Percentiles rank a stretch among this genome's conserved stretches.
These are phyloP conservation scores for Talinum fruticosum DNA, from an alignment of 148 eudicot species.

Conservation along the genomic window DNA sequence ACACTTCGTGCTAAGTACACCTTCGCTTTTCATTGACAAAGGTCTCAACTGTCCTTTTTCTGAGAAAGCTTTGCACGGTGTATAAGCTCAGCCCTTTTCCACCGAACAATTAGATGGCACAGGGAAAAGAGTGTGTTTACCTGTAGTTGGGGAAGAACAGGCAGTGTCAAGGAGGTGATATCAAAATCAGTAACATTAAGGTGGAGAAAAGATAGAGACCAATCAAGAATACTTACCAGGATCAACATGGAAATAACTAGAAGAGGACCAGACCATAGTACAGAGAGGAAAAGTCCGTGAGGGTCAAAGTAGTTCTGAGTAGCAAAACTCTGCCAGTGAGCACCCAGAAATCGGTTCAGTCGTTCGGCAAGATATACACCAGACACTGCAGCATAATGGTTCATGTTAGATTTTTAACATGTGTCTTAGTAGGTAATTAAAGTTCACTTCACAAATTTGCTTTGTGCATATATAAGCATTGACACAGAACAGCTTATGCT, in stretches of 20 bases:
- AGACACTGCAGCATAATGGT: conserved; percentile 54
- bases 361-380: conserved; percentile 90
- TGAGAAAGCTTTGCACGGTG: conserved; percentile 79
- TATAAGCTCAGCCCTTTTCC: conserved; percentile 91
- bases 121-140: conserved; percentile 82
- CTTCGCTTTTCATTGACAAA: neutral
- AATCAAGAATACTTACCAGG: conserved; percentile 54
- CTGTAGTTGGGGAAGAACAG: conserved; percentile 36
- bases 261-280: conserved; percentile 97
- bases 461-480: neutral
- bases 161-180: neutral
- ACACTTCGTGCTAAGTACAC: neutral
- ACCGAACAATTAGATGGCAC: conserved; percentile 66
- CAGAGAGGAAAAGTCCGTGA: conserved; percentile 75
- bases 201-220: neutral
- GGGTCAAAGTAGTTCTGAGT: conserved; percentile 89
- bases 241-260: conserved; percentile 73
- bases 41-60: conserved; percentile 47
- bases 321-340: conserved; percentile 85
- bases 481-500: neutral
- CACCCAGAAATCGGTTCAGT: conserved; percentile 55
- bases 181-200: neutral
- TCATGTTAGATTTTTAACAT: neutral
- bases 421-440: neutral
- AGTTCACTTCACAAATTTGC: neutral